Percentiles rank a stretch among this genome's conserved stretches.
phyloP scores from a whole-genome alignment of 352 stramenopile genomes.

The Globisporangium middletonii region DNA sequence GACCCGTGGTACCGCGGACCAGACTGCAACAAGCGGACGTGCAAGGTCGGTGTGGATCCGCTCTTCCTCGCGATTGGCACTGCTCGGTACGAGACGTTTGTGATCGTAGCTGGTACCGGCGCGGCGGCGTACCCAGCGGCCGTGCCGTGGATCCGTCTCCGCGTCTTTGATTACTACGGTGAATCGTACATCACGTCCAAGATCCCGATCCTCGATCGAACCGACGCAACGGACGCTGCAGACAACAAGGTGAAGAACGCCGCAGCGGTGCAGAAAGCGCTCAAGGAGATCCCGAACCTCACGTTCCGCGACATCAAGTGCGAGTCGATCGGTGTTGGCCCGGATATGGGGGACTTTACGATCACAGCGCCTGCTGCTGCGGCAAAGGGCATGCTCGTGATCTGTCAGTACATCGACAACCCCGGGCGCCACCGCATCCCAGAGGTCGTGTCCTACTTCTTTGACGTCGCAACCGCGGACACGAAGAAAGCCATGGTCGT shows the following conservation, averaged over 20 bases:
- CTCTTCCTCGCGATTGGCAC: constrained; percentile 40
- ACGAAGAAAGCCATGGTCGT: constrained; percentile 17
- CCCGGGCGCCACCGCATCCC: constrained; percentile 45
- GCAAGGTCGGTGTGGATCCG: constrained; percentile 68
- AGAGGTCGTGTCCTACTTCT: constrained; percentile 22
- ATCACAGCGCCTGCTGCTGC: constrained; percentile 4
- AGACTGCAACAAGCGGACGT: constrained; percentile 66
- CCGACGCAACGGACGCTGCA: background rate
- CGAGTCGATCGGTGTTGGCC: constrained; percentile 12
- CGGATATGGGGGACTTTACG: constrained; percentile 16
- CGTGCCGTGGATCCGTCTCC: constrained; percentile 32
- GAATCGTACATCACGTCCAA: constrained; percentile 56
- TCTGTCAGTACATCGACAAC: constrained; percentile 55
- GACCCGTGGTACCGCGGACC: constrained; percentile 84
- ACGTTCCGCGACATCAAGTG: constrained; percentile 40
- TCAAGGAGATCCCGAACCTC: constrained; percentile 43
- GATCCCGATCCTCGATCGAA: constrained; percentile 22
- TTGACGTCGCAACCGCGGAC: constrained; percentile 11
- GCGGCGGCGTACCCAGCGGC: constrained; percentile 1
- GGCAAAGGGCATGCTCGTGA: constrained; percentile 31
- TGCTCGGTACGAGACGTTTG: constrained; percentile 43
- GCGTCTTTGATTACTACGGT: constrained; percentile 63
- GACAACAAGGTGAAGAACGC: constrained; percentile 10
- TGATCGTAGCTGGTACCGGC: constrained; percentile 24
- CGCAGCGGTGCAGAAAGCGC: constrained; percentile 17